phyloP scores from a whole-genome alignment of 73 alveolate species.

The Loxodes magnus region DNA sequence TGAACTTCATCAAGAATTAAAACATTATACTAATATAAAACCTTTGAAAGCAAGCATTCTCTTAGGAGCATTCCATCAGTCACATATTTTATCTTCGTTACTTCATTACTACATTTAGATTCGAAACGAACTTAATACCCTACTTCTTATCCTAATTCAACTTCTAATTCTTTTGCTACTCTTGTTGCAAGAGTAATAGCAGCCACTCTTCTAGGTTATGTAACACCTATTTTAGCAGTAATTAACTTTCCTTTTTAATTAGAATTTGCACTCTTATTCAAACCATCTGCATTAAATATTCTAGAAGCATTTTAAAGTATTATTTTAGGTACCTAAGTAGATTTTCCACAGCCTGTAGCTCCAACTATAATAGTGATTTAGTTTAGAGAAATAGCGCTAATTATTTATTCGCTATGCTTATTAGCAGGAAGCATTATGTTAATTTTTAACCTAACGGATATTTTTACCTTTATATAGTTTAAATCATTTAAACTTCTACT shows the following conservation, averaged over 20 bases:
- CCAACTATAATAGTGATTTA: slow-evolving; percentile 28
- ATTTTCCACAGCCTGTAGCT: slow-evolving; percentile 69
- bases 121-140: slow-evolving; percentile 85
- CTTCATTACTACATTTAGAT: slow-evolving; percentile 46
- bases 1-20: slow-evolving; percentile 91
- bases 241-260: slow-evolving; percentile 56
- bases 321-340: slow-evolving; percentile 50
- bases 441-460: too few species aligned
- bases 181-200: slow-evolving; percentile 91
- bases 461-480: too few species aligned
- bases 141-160: slow-evolving; percentile 65
- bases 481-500: too few species aligned
- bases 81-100: slow-evolving; percentile 70
- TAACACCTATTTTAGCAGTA: slow-evolving; percentile 58
- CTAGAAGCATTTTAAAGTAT: slow-evolving; percentile 17
- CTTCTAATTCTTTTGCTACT: slow-evolving; percentile 84
- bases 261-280: slow-evolving; percentile 62
- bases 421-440: neutral
- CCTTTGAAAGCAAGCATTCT: slow-evolving; percentile 72
- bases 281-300: slow-evolving; percentile 50
- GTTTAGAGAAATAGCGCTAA: neutral
- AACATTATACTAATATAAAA: slow-evolving; percentile 45
- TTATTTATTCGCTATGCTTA: neutral
- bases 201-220: slow-evolving; percentile 97
- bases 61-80: slow-evolving; percentile 93